These are phyloP conservation scores for Ichthyophthirius multifiliis DNA, from an alignment of 169 alveolate species.

Conservation along the genomic window DNA sequence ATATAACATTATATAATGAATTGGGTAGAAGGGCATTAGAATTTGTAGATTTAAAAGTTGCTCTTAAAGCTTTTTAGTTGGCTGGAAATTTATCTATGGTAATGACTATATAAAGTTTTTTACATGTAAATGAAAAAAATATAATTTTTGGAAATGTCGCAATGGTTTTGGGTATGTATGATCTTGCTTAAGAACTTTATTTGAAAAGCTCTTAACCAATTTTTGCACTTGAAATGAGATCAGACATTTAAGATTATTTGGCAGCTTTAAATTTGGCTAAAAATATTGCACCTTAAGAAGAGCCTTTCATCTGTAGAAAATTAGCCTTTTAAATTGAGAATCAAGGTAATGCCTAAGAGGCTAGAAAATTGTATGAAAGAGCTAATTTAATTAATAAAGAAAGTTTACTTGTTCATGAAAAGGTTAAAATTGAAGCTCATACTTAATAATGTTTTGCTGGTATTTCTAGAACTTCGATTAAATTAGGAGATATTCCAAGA, in stretches of 20 bases:
- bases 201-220: constrained; percentile 72
- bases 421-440: constrained; percentile 61
- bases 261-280: constrained; percentile 80
- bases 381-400: constrained; percentile 55
- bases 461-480: constrained; percentile 83
- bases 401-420: constrained; percentile 42
- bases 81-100: constrained; percentile 82
- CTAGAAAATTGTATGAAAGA: constrained; percentile 77
- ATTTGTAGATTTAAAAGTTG: constrained; percentile 75
- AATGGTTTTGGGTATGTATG: constrained; percentile 76
- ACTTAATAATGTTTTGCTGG: constrained; percentile 85
- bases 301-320: constrained; percentile 78
- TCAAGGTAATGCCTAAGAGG: constrained; percentile 79
- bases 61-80: constrained; percentile 70
- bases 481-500: constrained; percentile 79
- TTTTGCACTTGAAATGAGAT: constrained; percentile 85
- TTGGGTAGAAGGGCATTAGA: constrained; percentile 79
- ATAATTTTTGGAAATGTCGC: constrained; percentile 82
- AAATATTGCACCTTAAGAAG: constrained; percentile 70
- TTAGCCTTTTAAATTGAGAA: constrained; percentile 77
- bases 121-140: constrained; percentile 79
- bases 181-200: constrained; percentile 81
- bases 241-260: constrained; percentile 86
- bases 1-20: constrained; percentile 61
- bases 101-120: constrained; percentile 58